These are phyloP conservation scores for Botrytis elliptica DNA, from an alignment of 2,329 filamentous ascomycete species.

Conservation along the genomic window DNA sequence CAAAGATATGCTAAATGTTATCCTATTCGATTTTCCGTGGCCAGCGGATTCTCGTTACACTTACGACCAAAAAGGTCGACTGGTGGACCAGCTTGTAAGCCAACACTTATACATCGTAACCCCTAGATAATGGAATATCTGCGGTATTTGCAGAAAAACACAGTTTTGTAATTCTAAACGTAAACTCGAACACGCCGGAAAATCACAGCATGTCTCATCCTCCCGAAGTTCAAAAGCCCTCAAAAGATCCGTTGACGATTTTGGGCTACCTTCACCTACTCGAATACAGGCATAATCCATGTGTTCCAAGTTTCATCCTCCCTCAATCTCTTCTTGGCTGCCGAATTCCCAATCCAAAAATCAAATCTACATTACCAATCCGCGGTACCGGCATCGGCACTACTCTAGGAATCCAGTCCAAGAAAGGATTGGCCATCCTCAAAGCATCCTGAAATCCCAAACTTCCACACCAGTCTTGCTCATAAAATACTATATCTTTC, in stretches of 20 bases:
- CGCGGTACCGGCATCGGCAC: conserved; percentile 1
- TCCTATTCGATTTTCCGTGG: not conserved
- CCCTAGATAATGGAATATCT: rapidly evolving
- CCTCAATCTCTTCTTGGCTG: conserved; percentile 1
- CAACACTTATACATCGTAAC: no score
- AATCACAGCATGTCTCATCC: not conserved
- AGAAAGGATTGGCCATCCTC: conserved; percentile 7
- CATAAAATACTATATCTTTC: conserved; percentile 10
- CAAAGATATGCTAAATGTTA: not conserved
- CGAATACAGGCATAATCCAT: conserved; percentile 7
- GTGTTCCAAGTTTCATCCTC: conserved; percentile 4
- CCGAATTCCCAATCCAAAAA: conserved; percentile 14
- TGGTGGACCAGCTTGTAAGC: no score
- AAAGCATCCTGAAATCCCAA: not conserved
- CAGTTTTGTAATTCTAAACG: not conserved
- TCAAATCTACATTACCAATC: not conserved
- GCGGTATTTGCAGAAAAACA: not conserved
- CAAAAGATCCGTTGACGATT: rapidly evolving
- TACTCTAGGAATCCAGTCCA: conserved; percentile 5
- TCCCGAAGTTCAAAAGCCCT: no score
- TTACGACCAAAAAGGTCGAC: not conserved
- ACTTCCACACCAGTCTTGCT: conserved; percentile 10
- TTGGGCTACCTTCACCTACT: not conserved
- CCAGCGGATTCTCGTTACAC: not conserved
- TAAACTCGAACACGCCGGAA: not conserved